Evolutionary conservation across 2,329 filamentous ascomycete species (phyloP).

Genomic region (Colletotrichum tamarilloi): DNA sequence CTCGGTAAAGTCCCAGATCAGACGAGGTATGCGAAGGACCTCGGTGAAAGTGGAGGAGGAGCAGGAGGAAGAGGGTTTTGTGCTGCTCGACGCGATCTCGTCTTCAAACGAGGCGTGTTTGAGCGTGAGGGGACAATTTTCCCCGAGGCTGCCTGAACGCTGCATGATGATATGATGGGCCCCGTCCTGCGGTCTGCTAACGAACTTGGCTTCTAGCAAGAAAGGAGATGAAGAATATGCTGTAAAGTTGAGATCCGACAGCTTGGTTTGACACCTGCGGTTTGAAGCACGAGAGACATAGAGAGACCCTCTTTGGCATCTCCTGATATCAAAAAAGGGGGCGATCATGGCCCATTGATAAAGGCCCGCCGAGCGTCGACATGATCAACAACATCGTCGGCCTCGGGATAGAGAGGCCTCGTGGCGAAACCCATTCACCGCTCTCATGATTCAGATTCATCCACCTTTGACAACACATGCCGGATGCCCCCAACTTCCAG

Average conservation of each 20-base stretch:
- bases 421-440: not conserved
- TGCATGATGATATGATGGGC: not conserved
- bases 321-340: not conserved
- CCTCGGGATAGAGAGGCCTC: not conserved
- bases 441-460: not conserved
- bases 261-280: not conserved
- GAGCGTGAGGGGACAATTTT: conserved; percentile 10
- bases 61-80: not conserved
- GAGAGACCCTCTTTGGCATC: not conserved
- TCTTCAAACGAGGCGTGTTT: conserved; percentile 25
- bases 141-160: not conserved
- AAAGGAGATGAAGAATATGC: not conserved
- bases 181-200: not conserved
- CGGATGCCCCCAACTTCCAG: not conserved
- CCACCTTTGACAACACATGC: not conserved
- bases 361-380: not conserved
- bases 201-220: no score
- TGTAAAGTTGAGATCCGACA: conserved; percentile 7
- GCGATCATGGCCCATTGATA: not conserved
- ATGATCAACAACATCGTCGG: not conserved
- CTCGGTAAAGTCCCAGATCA: conserved; percentile 35
- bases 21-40: conserved; percentile 7
- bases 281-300: not conserved
- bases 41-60: not conserved
- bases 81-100: not conserved